Base-by-base conservation (phyloP, 805 yeast genomes). In the Lipomyces starkeyi region DNA sequence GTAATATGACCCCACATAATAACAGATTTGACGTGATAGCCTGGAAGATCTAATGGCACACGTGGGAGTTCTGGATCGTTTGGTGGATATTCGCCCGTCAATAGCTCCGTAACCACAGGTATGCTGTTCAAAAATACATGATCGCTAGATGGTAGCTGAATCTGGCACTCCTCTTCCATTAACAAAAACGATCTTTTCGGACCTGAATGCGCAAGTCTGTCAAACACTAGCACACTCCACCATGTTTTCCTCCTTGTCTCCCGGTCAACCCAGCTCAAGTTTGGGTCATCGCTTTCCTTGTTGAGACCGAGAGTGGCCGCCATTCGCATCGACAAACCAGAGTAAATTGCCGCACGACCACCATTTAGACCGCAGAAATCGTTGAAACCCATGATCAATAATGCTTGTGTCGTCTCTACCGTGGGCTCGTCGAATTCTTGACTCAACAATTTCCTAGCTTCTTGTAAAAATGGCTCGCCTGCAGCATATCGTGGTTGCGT, bases 211-310 rank as follows among this genome's bases (percentile, higher is more conserved):
- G 76, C 76, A 49, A 78, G 67, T 22, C 81, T 69, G 60, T 78
- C 81, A 56, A 78, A 71, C 8, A 76, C 75, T 13, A 78, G 72
- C 35, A 79, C 73, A 17, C 79, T 75, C 81, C 81, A 78, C 73
- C 76, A 78, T 2, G 79, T 76, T 34, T 80, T 69, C 27, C 81
- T 70, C 0, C 80, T 68, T 35, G 73, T 68, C 63, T 78, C 81
- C 25, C 77, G 73, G 37, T 78, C 79, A 22, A 78, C 68, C 76
- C 78, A 78, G 9, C 76, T 66, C n/a, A 76, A 69, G 8, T 64
- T 70, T 17, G 73, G 73, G 52, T 76, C 74, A 20, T 69, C 67
- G 25, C 63, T 65, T 60, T 76, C 78, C 54, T 72, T 68, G 65
- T 78, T 73, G 11, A 78, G 71, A 6, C 76, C 74, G 59, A 78